These are phyloP conservation scores for Pythium vanterpoolii DNA, from an alignment of 352 stramenopile genomes.

Conservation along the genomic window DNA sequence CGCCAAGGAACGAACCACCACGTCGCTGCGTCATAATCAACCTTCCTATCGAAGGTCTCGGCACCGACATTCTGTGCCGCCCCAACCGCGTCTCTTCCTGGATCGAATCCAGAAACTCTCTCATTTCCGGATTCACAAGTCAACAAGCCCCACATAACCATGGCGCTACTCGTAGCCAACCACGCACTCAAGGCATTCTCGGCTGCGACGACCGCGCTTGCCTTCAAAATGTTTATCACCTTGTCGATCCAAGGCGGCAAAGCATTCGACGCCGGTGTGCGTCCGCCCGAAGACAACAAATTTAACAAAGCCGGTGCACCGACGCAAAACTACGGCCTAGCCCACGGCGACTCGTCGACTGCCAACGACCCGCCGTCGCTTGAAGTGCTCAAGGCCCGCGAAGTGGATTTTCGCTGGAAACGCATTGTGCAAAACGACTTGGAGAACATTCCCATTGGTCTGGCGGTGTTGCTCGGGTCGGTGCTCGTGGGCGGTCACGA, in stretches of 20 bases:
- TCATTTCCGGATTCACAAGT: background rate
- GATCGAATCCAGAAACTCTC: background rate
- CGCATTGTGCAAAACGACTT: slow-evolving; percentile 46
- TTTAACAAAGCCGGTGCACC: slow-evolving; percentile 19
- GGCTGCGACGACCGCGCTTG: slow-evolving; percentile 15
- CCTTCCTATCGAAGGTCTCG: no score
- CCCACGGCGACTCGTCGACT: background rate
- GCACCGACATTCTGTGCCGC: background rate
- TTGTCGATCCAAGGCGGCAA: slow-evolving; percentile 32
- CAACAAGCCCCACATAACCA: background rate
- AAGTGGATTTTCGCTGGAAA: slow-evolving; percentile 38
- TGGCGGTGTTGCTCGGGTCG: slow-evolving; percentile 41
- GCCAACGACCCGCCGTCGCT: background rate
- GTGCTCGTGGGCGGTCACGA: slow-evolving; percentile 40
- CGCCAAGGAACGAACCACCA: background rate
- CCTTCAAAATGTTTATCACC: slow-evolving; percentile 24
- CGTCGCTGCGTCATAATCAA: background rate
- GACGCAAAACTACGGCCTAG: slow-evolving; percentile 36
- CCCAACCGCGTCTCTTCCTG: background rate
- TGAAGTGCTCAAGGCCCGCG: slow-evolving; percentile 23
- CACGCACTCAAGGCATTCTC: slow-evolving; percentile 19
- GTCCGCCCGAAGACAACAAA: slow-evolving; percentile 32
- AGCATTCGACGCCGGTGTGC: slow-evolving; percentile 31
- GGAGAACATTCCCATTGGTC: slow-evolving; percentile 38
- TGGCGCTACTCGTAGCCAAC: slow-evolving; percentile 12